A percentile compares a stretch with the other conserved stretches of the same genome.
Evolutionary conservation across 306 rosid species (phyloP).

Genomic region (Lotus japonicus): DNA sequence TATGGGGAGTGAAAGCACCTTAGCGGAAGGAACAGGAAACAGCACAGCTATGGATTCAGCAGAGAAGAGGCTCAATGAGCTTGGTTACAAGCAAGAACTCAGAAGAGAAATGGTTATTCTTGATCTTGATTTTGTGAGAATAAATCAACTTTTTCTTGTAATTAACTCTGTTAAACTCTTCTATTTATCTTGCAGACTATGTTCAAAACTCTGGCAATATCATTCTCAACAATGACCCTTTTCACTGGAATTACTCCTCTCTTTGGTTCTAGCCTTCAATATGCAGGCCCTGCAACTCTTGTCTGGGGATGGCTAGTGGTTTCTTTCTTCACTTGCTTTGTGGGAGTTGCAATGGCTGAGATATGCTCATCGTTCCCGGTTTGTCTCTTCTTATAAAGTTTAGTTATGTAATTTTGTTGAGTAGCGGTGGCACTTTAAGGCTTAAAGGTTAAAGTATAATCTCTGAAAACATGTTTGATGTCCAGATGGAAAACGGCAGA

Average conservation of each 20-base stretch:
- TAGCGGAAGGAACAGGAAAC: constrained; percentile 11
- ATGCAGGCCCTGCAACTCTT: constrained; percentile 84
- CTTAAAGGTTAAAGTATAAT: too few species aligned
- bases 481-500: too few species aligned
- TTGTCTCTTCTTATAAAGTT: constrained; percentile 1
- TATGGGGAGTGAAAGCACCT: constrained; percentile 17
- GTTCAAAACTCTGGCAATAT: constrained; percentile 88
- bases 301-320: constrained; percentile 92
- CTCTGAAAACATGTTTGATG: too few species aligned
- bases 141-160: background rate
- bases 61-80: constrained; percentile 74
- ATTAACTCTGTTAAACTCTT: background rate
- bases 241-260: constrained; percentile 97
- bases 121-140: background rate
- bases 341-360: constrained; percentile 89
- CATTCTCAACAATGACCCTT: constrained; percentile 81
- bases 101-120: constrained; percentile 68
- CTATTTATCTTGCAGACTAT: constrained; percentile 48
- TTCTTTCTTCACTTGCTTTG: constrained; percentile 84
- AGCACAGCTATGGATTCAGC: constrained; percentile 52
- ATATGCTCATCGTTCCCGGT: constrained; percentile 93
- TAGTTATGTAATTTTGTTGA: background rate
- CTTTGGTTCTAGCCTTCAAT: constrained; percentile 71
- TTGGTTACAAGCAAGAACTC: constrained; percentile 87
- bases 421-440: too few species aligned